phyloP scores from a whole-genome alignment of 1,139 yeast species.

The Taiozyma sp. region DNA sequence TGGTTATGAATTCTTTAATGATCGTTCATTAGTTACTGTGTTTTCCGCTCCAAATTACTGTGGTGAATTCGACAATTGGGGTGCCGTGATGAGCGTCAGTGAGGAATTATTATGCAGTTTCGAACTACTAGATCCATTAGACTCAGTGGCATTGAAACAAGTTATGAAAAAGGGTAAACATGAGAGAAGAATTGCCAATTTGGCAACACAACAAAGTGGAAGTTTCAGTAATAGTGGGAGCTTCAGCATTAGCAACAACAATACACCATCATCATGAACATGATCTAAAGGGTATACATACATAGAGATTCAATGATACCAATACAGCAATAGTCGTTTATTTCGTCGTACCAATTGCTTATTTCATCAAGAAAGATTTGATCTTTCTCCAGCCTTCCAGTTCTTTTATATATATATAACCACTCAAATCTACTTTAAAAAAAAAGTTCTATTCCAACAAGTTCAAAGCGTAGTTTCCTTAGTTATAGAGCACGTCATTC shows the following conservation, averaged over 20 bases:
- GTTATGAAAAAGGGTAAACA: slow-evolving; percentile 85
- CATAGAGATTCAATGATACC: background rate
- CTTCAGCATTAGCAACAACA: background rate
- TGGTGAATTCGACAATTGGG: slow-evolving; percentile 99
- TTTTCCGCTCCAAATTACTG: slow-evolving; percentile 97
- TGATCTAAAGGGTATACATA: background rate
- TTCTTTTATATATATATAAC: background rate
- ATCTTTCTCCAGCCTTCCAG: background rate
- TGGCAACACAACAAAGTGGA: slow-evolving; percentile 19
- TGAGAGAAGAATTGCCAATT: slow-evolving; percentile 58
- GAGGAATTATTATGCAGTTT: slow-evolving; percentile 90
- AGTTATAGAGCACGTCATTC: slow-evolving; percentile 54
- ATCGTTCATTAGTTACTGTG: slow-evolving; percentile 87
- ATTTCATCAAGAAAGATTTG: background rate
- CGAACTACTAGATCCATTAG: slow-evolving; percentile 90
- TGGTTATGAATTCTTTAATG: slow-evolving; percentile 96
- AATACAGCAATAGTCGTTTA: background rate
- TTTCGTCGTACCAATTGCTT: background rate
- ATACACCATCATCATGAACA: background rate
- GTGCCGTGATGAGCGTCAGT: slow-evolving; percentile 96
- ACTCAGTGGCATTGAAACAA: slow-evolving; percentile 86
- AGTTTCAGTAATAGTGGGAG: slow-evolving; percentile 18
- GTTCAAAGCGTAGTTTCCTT: background rate
- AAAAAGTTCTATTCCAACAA: background rate
- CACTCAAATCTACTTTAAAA: background rate